Conservation (phyloP, 805 yeast genomes). For the Wickerhamiella vanderwaltii region DNA sequence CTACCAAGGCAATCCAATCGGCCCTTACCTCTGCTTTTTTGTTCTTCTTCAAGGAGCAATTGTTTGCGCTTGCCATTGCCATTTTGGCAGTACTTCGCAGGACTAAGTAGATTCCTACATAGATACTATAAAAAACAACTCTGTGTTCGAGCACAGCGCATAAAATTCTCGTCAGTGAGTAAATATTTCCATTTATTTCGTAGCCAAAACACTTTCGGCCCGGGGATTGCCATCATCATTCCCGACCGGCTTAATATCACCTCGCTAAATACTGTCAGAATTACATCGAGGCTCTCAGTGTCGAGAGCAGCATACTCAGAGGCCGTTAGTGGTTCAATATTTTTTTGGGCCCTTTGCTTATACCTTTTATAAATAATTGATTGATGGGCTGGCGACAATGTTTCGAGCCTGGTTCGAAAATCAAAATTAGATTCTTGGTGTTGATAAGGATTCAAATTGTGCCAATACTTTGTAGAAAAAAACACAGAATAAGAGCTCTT, state of each 20-base stretch:
- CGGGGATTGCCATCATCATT: background rate
- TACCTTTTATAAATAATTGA: constrained; percentile 1
- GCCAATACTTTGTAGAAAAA: background rate
- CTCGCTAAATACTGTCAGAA: constrained; percentile 2
- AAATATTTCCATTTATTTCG: background rate
- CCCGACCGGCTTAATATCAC: constrained; percentile 5
- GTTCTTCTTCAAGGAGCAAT: constrained; percentile 81
- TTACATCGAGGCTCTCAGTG: constrained; percentile 1
- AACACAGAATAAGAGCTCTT: background rate
- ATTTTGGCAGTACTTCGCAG: constrained; percentile 36
- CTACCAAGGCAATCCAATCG: constrained; percentile 69
- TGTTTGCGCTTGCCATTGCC: constrained; percentile 46
- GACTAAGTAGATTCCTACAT: background rate
- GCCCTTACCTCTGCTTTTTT: constrained; percentile 81
- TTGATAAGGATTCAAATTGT: background rate
- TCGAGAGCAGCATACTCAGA: background rate
- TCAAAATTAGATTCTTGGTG: background rate
- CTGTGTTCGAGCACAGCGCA: background rate
- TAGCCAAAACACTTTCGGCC: background rate
- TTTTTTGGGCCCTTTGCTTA: background rate
- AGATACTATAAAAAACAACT: background rate
- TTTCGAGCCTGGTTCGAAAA: background rate
- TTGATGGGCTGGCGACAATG: background rate
- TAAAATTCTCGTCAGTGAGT: background rate
- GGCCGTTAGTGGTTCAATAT: background rate